phyloP scores from a whole-genome alignment of 306 rosid genomes.

The Nissolia schottii region DNA sequence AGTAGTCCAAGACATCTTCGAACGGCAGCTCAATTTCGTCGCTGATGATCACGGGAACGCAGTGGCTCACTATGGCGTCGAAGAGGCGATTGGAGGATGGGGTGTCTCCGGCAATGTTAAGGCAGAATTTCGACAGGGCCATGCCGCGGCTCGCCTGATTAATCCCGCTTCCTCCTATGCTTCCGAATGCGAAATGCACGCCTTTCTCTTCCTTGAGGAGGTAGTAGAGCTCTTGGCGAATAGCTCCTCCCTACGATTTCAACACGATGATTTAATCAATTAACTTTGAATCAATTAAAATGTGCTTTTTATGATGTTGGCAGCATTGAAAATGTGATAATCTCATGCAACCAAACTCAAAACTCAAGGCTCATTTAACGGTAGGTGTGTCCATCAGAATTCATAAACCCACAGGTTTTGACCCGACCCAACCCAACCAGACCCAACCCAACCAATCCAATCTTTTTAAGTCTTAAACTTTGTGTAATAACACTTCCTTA shows the following conservation, averaged over 20 bases:
- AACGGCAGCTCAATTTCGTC: slow-evolving; percentile 74
- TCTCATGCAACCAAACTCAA: not conserved
- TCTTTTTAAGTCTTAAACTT: no score
- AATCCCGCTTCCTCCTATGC: slow-evolving; percentile 58
- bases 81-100: slow-evolving; percentile 90
- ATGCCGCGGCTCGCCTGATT: slow-evolving; percentile 71
- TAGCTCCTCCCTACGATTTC: slow-evolving; percentile 67
- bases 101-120: slow-evolving; percentile 86
- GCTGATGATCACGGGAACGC: slow-evolving; percentile 74
- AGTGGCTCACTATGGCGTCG: slow-evolving; percentile 85
- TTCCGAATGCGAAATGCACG: slow-evolving; percentile 74
- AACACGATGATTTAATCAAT: not conserved
- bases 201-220: slow-evolving; percentile 86
- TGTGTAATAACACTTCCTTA: no score
- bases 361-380: not conserved
- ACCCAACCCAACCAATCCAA: no score
- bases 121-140: slow-evolving; percentile 82
- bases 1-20: slow-evolving; percentile 65
- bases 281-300: not conserved
- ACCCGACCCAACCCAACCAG: no score
- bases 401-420: no score
- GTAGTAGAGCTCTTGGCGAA: slow-evolving; percentile 86
- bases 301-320: not conserved
- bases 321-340: slow-evolving; percentile 2
- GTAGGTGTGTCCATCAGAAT: no score